Base-by-base conservation (phyloP, 305 asterid genomes). In the Andrographis paniculata region DNA sequence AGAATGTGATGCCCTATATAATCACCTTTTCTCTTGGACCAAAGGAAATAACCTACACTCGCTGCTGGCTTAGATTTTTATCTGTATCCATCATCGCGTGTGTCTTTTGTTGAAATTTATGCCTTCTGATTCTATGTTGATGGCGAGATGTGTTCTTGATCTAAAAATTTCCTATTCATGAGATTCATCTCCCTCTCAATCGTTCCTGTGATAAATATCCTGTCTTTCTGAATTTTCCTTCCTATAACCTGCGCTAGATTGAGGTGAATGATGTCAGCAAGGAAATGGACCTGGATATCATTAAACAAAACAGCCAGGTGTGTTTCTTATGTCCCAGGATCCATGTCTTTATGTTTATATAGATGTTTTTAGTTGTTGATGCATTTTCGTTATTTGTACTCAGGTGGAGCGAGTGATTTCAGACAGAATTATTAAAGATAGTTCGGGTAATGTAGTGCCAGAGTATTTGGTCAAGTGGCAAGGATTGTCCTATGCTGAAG, bases 251-350 rank as follows among this genome's bases (percentile, higher is more conserved):
- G 63, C 41, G 37, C 40, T 71, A 93, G 99, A 87, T 87, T 59
- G 99, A 93, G 78, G 93, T 84, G 52, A 84, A 87, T 79, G 99
- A 93, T 67, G 99, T 93, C 59, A 82, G 95, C 87, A 93, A 87
- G 86, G 97, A 93, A 78, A 93, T 93, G 99, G 99, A 93, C 70
- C 71, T 93, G 84, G 99, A 93, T 71, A 87, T 93, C 58, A 87
- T 93, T 65, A 87, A 84, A 67, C 95, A 74, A 64, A 93, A 93
- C 68, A 77, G 89, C 54, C 97, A 76, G 97, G 97, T 79, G 24
- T 53, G 66, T 61, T 44, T 31, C 30, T 14, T 45, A 8, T 17
- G 9, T 19, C 2, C 22, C 50, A 33, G n/a, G 12, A 35, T 35
- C 16, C 4, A 11, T 35, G 6, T 6, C 40, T 35, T 13, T 35